Percentiles rank a stretch among this genome's conserved stretches.
Evolutionary conservation across 1,284 basidiomycete genomes (phyloP).

Genomic region (Ceraceosorus guamensis): DNA sequence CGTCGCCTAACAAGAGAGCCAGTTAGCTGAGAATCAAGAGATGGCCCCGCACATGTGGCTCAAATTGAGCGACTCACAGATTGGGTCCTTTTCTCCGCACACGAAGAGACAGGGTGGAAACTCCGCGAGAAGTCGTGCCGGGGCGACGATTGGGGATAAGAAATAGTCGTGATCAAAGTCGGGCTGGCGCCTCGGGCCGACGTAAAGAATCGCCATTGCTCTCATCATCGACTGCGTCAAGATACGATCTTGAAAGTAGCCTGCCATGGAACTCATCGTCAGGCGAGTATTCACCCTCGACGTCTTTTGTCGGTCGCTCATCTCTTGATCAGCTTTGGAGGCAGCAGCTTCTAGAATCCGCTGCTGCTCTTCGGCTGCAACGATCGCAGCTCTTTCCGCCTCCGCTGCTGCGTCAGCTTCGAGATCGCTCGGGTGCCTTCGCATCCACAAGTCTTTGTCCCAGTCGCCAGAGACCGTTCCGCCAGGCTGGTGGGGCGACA

Average conservation of each 20-base stretch:
- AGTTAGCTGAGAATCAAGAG: neutral
- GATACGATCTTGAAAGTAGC: slow-evolving; percentile 50
- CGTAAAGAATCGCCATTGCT: slow-evolving; percentile 94
- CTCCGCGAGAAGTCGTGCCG: slow-evolving; percentile 71
- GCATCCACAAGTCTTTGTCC: slow-evolving; percentile 13
- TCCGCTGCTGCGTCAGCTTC: neutral
- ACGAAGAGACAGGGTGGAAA: slow-evolving; percentile 77
- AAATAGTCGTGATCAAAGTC: slow-evolving; percentile 91
- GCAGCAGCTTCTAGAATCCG: slow-evolving; percentile 18
- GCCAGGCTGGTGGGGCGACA: slow-evolving; percentile 9
- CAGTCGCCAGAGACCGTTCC: slow-evolving; percentile 15
- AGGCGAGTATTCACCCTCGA: slow-evolving; percentile 66
- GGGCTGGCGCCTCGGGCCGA: slow-evolving; percentile 82
- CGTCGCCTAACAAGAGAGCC: slow-evolving; percentile 6
- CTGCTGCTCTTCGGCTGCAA: slow-evolving; percentile 20
- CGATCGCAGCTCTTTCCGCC: slow-evolving; percentile 11
- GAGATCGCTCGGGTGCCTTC: neutral
- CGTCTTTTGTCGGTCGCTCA: slow-evolving; percentile 17
- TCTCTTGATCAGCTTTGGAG: slow-evolving; percentile 17
- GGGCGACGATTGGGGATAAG: slow-evolving; percentile 86
- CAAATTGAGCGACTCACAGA: slow-evolving; percentile 54
- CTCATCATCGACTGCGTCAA: slow-evolving; percentile 60
- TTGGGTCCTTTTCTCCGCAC: slow-evolving; percentile 77
- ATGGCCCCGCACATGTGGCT: slow-evolving; percentile 56
- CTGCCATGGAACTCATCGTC: slow-evolving; percentile 91